Evolutionary conservation across 2,329 filamentous ascomycete species (phyloP).

Genomic region (Colletotrichum orbiculare): DNA sequence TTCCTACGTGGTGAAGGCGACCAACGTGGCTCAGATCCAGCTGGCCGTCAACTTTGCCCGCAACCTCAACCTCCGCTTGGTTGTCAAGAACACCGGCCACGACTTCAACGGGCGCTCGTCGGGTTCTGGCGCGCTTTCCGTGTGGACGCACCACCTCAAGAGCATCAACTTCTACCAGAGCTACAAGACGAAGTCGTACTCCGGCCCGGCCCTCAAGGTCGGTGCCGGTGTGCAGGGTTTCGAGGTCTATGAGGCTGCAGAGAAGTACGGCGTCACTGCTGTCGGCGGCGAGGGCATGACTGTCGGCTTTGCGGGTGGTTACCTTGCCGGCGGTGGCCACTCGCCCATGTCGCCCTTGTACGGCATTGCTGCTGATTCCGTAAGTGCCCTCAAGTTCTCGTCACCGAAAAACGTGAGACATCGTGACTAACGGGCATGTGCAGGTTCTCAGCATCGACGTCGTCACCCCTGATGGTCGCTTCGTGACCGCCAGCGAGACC

Average conservation of each 20-base stretch:
- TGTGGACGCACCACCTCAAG: slow-evolving; percentile 54
- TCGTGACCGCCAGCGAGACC: slow-evolving; percentile 51
- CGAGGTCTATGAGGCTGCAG: slow-evolving; percentile 62
- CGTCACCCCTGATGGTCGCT: slow-evolving; percentile 55
- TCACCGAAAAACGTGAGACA: slow-evolving; percentile 48
- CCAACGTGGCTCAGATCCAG: slow-evolving; percentile 56
- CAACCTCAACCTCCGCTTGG: slow-evolving; percentile 57
- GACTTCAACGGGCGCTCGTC: slow-evolving; percentile 48
- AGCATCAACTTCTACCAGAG: slow-evolving; percentile 50
- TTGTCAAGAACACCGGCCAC: slow-evolving; percentile 57
- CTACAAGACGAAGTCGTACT: slow-evolving; percentile 54
- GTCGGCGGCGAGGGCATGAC: slow-evolving; percentile 65
- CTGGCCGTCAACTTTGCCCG: slow-evolving; percentile 59
- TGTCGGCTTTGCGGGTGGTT: slow-evolving; percentile 69
- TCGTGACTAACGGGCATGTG: neutral
- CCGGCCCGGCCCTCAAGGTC: slow-evolving; percentile 62
- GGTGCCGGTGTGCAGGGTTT: slow-evolving; percentile 62
- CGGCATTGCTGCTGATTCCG: slow-evolving; percentile 69
- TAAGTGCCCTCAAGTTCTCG: slow-evolving; percentile 47
- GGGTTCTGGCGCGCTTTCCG: slow-evolving; percentile 47
- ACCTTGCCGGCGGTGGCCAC: slow-evolving; percentile 69
- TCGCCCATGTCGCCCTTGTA: slow-evolving; percentile 60
- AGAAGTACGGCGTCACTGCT: slow-evolving; percentile 56
- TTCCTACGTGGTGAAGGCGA: slow-evolving; percentile 53
- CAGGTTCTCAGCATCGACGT: slow-evolving; percentile 56